Evolutionary conservation across 305 asterid species (phyloP).

Genomic region (Fraxinus nigra): DNA sequence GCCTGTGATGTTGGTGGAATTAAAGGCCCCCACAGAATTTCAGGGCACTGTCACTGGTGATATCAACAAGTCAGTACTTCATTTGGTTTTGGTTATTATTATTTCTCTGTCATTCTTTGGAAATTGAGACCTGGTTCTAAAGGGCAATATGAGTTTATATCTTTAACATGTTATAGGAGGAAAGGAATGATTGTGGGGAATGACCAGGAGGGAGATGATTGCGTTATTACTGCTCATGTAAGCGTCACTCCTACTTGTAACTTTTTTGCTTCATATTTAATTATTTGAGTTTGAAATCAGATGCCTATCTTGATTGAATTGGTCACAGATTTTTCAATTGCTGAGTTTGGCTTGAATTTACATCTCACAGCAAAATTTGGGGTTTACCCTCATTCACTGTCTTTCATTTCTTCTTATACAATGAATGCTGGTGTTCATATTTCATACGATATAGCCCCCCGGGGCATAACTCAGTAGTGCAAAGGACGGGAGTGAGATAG

Average conservation of each 20-base stretch:
- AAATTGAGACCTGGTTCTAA: conserved; percentile 7
- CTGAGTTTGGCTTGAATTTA: conserved; percentile 1
- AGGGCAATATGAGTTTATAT: conserved; percentile 15
- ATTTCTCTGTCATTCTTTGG: not conserved
- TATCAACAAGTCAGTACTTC: conserved; percentile 68
- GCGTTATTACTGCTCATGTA: conserved; percentile 80
- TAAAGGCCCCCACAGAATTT: conserved; percentile 89
- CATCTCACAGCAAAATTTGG: not conserved
- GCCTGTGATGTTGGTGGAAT: conserved; percentile 93
- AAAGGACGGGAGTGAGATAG: no score
- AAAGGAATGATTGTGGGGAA: conserved; percentile 94
- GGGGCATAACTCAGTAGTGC: no score
- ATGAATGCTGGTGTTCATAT: not conserved
- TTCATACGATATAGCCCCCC: no score
- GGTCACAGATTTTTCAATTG: not conserved
- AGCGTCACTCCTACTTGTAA: conserved; percentile 20
- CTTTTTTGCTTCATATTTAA: not conserved
- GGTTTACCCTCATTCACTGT: not conserved
- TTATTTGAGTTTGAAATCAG: not conserved
- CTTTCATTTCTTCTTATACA: not conserved
- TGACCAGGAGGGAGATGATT: conserved; percentile 95
- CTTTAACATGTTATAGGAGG: conserved; percentile 55
- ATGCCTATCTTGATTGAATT: not conserved
- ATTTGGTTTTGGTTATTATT: conserved; percentile 13
- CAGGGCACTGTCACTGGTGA: conserved; percentile 97